Base-by-base conservation (phyloP, 2,329 filamentous ascomycete species). In the Fusarium humuli region DNA sequence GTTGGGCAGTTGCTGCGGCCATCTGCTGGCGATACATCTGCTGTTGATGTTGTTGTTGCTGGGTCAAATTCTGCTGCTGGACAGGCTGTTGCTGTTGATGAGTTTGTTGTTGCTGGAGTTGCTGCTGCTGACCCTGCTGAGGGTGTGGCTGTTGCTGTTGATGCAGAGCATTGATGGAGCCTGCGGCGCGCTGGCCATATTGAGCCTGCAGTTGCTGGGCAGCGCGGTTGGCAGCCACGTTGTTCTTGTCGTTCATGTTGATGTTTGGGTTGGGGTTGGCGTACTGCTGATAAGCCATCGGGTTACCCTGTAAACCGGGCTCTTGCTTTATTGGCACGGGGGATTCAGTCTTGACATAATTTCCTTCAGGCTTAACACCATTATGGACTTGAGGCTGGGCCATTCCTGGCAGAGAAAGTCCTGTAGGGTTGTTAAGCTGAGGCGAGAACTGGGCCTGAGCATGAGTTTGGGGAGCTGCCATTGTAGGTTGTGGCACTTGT, bases 91-190 rank as follows among this genome's bases (percentile, higher is more conserved):
- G 75, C 57, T 81, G 62, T n/a, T 65, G 56, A 23, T 59, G 48
- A 13, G 22, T 40, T 10, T 52, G 48, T 25, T 52, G 62, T 44
- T 63, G 78, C 47, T 81, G 79, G 32, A 32, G 63, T 12, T 62
- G 59, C 37, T 68, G 65, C 40, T 66, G 62, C 29, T 65, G 70
- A 20, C 65, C 66, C 34, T 68, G 77, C 45, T 77, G 77, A 59
- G 75, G 68, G 34, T 68, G 70, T 45, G 57, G 61, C 46, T 74
- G 72, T 50, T 72, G 77, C 53, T 77, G 77, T 64, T 77, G 81
- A 69, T 87, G 87, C 56, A 91, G 85, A 47, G 90, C 88, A 61
- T 86, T 88, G 74, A 92, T 91, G 9, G 89, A 91, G 18, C 87
- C 88, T 32, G 86, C 86, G n/a, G 90, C 90, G 57, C 88, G 83